A percentile compares a stretch with the other conserved stretches of the same genome.
phyloP scores from a whole-genome alignment of 2,329 filamentous ascomycete genomes.

The Trichoderma sp. region DNA sequence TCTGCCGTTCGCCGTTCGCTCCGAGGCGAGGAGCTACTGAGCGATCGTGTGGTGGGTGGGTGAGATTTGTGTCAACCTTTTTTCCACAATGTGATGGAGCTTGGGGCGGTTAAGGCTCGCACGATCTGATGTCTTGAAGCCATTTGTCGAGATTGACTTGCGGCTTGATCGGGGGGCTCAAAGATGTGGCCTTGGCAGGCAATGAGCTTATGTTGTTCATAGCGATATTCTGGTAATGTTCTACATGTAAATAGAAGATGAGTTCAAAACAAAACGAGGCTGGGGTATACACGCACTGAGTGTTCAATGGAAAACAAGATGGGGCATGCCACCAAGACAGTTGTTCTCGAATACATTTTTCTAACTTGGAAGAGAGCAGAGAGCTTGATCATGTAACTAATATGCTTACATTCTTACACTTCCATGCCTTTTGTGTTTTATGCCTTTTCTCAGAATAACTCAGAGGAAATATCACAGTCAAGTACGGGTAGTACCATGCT shows the following conservation, averaged over 20 bases:
- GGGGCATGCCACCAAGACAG: neutral
- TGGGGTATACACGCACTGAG: fast-evolving
- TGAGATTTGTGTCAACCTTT: neutral
- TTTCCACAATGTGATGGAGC: neutral
- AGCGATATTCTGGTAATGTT: neutral
- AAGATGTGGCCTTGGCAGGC: neutral
- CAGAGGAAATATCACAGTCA: too few relatives aligned
- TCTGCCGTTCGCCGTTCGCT: neutral
- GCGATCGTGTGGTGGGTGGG: neutral
- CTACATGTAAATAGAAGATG: too few relatives aligned
- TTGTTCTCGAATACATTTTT: neutral
- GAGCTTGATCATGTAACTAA: too few relatives aligned
- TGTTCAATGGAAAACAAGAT: neutral
- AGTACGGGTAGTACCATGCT: too few relatives aligned
- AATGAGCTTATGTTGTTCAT: neutral
- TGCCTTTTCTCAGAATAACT: too few relatives aligned
- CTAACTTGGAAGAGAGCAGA: neutral
- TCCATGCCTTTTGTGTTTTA: too few relatives aligned
- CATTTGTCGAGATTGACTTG: neutral
- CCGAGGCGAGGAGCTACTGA: neutral
- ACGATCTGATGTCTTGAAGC: neutral
- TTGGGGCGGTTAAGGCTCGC: neutral
- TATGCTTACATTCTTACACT: too few relatives aligned
- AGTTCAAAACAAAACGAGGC: neutral
- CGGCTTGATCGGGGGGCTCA: neutral